Evolutionary conservation across 305 asterid genomes (phyloP), one percentile per base, ranked within the genome.

Genomic region (Plantago rigida): DNA sequence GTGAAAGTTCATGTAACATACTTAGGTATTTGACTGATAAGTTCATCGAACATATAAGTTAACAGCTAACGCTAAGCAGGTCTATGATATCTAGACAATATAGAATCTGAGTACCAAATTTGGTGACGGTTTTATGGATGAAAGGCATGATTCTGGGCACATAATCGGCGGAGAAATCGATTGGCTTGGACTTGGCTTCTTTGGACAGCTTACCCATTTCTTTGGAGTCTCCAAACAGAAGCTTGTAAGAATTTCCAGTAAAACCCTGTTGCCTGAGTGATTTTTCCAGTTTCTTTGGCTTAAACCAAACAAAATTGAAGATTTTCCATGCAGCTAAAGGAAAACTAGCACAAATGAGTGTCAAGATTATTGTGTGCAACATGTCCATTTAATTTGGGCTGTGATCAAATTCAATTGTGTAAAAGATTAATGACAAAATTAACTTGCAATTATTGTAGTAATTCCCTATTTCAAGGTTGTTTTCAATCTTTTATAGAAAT

Each of bases 261-360:
- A 81, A 69, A 9, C 90, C 87, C 64, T 77, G 78, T 61, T 77
- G 55, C 15, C 81, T 65, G 34, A 83, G 74, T 17, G 13, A 45
- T 59, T 71, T 81, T 66, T 81, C 87, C 29, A 83, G 69, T 79
- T 56, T 81, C 68, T 59, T 83, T 46, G 86, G 89, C 55, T 28
- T 9, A 26, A 77, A 64, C 84, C 81, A 83, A 3, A 61, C 67
- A 82, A 73, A 74, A 3, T 69, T 78, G 76, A 70, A 52, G 42
- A 69, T 31, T 56, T 51, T 75, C 72, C 76, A 70, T 49, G 55
- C 65, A 41, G 39, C 39, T 31, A 31, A 31, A 6, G 39, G 39
- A 3, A 31, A 31, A 31, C 39, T 3, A 31, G 8, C 39, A 31
- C 39, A 4, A 2, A 31, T 6, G 8, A 31, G 39, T 31, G 39